A percentile compares a stretch with the other conserved stretches of the same genome.
These are phyloP conservation scores for Phalaenopsis equestris DNA, from an alignment of 106 monocot species.

Conservation along the genomic window DNA sequence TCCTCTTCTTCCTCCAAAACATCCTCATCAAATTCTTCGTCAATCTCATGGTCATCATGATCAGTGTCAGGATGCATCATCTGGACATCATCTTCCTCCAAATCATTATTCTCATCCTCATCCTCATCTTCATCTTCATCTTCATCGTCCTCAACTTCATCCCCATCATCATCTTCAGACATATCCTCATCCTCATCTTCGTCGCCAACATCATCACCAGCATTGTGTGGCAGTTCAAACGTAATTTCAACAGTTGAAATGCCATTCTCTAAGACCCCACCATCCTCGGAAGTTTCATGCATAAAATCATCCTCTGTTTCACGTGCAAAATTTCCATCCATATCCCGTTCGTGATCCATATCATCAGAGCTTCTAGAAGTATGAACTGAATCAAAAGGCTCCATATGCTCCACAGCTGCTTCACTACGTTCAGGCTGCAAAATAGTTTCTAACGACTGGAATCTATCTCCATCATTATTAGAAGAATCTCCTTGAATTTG, in stretches of 20 bases:
- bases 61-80: slow-evolving; percentile 95
- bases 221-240: slow-evolving; percentile 73
- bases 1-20: slow-evolving; percentile 83
- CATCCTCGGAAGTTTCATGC: slow-evolving; percentile 85
- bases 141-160: slow-evolving; percentile 57
- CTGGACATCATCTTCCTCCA: slow-evolving; percentile 84
- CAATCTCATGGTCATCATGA: slow-evolving; percentile 97
- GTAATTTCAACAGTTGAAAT: slow-evolving; percentile 80
- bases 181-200: slow-evolving; percentile 79
- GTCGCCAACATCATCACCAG: slow-evolving; percentile 55
- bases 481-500: slow-evolving; percentile 42
- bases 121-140: slow-evolving; percentile 91
- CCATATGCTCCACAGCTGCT: slow-evolving; percentile 44
- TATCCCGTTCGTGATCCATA: slow-evolving; percentile 80
- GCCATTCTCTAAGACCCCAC: slow-evolving; percentile 53
- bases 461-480: slow-evolving; percentile 37
- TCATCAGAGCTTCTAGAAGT: slow-evolving; percentile 62
- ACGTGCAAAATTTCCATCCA: slow-evolving; percentile 52
- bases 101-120: slow-evolving; percentile 84
- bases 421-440: slow-evolving; percentile 59
- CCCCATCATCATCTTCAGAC: slow-evolving; percentile 69
- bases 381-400: slow-evolving; percentile 51
- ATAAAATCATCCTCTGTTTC: slow-evolving; percentile 90
- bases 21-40: slow-evolving; percentile 93
- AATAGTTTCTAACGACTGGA: slow-evolving; percentile 51